phyloP scores from a whole-genome alignment of 805 yeast genomes.

The Candida qinlingensis region DNA sequence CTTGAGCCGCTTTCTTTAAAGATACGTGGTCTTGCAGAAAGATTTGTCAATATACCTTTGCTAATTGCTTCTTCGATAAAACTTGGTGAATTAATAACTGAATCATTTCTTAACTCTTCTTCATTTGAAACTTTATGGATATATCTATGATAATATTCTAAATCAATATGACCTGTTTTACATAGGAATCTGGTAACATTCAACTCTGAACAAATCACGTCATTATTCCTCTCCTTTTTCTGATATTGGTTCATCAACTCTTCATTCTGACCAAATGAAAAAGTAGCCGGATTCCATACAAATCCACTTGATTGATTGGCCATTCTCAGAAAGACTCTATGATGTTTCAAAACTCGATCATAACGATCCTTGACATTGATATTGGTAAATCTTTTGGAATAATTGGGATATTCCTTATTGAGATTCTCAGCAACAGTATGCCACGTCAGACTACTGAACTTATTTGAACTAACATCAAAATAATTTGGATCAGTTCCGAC shows the following conservation, averaged over 20 bases:
- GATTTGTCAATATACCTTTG: constrained; percentile 17
- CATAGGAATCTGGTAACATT: constrained; percentile 19
- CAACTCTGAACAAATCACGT: constrained; percentile 11
- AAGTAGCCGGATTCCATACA: constrained; percentile 19
- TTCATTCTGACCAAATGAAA: constrained; percentile 16
- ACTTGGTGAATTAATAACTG: constrained; percentile 16
- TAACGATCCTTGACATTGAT: constrained; percentile 25
- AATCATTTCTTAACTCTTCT: constrained; percentile 12
- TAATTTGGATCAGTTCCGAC: constrained; percentile 16
- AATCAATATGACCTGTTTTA: constrained; percentile 23
- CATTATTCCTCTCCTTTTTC: constrained; percentile 12
- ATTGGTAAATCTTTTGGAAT: constrained; percentile 23
- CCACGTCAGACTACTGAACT: constrained; percentile 20
- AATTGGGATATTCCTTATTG: constrained; percentile 23
- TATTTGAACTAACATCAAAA: constrained; percentile 13
- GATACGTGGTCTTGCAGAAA: constrained; percentile 11
- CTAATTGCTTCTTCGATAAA: constrained; percentile 22
- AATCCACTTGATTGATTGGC: constrained; percentile 19
- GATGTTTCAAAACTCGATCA: constrained; percentile 24
- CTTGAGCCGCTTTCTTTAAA: constrained; percentile 8
- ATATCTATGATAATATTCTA: constrained; percentile 24
- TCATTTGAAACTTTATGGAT: constrained; percentile 10
- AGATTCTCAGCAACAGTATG: constrained; percentile 23
- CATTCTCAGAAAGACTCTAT: constrained; percentile 20
- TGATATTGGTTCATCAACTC: constrained; percentile 13